Base-by-base conservation (phyloP, 2,329 filamentous ascomycete species). In the Neophaeococcomyces mojaviensis region DNA sequence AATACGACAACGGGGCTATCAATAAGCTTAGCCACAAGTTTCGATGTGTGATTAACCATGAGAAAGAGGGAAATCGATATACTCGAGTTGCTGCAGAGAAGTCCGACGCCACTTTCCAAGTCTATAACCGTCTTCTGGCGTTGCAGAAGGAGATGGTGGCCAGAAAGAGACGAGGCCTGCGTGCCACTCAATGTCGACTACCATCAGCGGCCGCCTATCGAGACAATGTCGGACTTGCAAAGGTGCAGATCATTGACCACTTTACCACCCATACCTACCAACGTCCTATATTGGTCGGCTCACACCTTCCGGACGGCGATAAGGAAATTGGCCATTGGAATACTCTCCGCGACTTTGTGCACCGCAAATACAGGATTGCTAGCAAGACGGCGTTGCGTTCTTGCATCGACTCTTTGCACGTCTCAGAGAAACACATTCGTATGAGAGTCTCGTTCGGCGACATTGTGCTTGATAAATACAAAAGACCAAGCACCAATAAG, bases 361-460 rank as follows among this genome's bases (percentile, higher is more conserved):
- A 55, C 26, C 51, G 54, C 4, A 61, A 57, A 43, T 66, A 68
- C 44, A 56, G 60, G 19, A 47, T 41, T 31, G 59, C 56, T 26
- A 46, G 66, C 28, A 56, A 60, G 24, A 58, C 50, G 5, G 57
- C 60, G 0, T 49, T 67, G 36, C 58, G 62, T 32, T 51, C 50
- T 19, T 62, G 59, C 13, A 52, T 69, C 16, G 57, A 56, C 24
- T 57, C 57, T 7, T 53, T 66, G 40, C 54, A 58, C 4, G 59
- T 59, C 36, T 56, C 64, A 15, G 57, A 59, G 39, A 61, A 63
- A 22, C 59, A 64, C 46, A 49, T 67, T 28, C 64, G 64, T 9
- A 67, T 71, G 64, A 61, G 68, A 32, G 59, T 68, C 2, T 65
- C 65, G 19, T 62, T 71, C 39, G 68, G 68, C 3, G 58, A 61